These are phyloP conservation scores for Cladophialophora immunda DNA, from an alignment of 2,329 filamentous ascomycete genomes.

Conservation along the genomic window DNA sequence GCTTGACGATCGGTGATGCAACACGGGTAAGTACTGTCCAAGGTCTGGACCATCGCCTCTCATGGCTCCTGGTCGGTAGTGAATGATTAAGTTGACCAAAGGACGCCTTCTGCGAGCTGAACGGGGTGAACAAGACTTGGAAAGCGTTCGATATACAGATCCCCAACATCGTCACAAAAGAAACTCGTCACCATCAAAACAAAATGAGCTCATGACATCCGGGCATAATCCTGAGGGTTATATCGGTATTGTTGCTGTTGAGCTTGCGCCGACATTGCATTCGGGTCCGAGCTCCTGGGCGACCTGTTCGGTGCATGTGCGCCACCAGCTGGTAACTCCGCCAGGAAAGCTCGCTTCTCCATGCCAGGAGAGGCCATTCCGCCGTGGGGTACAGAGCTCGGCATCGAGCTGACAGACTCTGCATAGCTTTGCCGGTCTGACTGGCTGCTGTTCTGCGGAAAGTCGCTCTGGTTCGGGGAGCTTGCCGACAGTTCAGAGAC, in stretches of 20 bases:
- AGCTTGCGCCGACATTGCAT: slow-evolving; percentile 19
- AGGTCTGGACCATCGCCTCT: not conserved
- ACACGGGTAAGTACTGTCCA: not conserved
- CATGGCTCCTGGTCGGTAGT: not conserved
- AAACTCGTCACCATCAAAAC: slow-evolving; percentile 19
- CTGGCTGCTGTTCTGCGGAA: slow-evolving; percentile 27
- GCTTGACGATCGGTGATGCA: not conserved
- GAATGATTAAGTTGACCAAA: not conserved
- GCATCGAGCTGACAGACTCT: slow-evolving; percentile 32
- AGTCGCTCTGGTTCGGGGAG: slow-evolving; percentile 30
- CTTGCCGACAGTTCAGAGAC: slow-evolving; percentile 33
- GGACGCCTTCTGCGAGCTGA: not conserved
- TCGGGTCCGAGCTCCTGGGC: slow-evolving; percentile 31
- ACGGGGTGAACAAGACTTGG: not conserved
- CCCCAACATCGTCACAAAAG: slow-evolving; percentile 17
- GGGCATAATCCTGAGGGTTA: slow-evolving; percentile 36
- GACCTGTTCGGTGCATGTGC: slow-evolving; percentile 17
- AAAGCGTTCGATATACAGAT: slow-evolving; percentile 15
- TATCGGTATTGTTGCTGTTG: slow-evolving; percentile 33
- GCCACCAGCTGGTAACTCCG: slow-evolving; percentile 28
- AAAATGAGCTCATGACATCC: slow-evolving; percentile 26
- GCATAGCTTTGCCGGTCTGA: slow-evolving; percentile 35
- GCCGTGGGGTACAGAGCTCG: slow-evolving; percentile 27
- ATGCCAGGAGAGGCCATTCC: slow-evolving; percentile 29
- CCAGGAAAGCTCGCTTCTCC: slow-evolving; percentile 34